These are phyloP conservation scores for Akanthomyces dipterigenus DNA, from an alignment of 2,329 filamentous ascomycete species.

Conservation along the genomic window DNA sequence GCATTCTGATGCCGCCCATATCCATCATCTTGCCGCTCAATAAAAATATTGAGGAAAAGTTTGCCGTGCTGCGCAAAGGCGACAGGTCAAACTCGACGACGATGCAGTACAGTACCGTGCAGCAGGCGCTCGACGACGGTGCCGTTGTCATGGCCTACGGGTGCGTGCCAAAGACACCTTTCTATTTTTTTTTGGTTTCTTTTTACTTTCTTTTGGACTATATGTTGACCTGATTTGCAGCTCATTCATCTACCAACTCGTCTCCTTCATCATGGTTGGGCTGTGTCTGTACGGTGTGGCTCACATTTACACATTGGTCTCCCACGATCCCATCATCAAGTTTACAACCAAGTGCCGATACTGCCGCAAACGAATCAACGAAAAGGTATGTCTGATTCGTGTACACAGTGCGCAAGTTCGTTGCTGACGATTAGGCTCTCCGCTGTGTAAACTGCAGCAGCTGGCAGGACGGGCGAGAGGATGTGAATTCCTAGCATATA, in stretches of 20 bases:
- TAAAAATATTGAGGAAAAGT: conserved; percentile 68
- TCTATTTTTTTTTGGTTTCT: no score
- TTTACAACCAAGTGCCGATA: conserved; percentile 62
- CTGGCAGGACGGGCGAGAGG: conserved; percentile 46
- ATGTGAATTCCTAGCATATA: conserved; percentile 17
- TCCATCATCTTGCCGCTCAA: conserved; percentile 63
- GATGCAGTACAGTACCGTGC: conserved; percentile 61
- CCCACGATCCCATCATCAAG: conserved; percentile 64
- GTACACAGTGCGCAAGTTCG: no score
- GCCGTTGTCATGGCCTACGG: conserved; percentile 68
- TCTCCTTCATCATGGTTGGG: conserved; percentile 61
- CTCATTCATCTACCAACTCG: conserved; percentile 54
- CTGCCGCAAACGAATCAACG: conserved; percentile 56
- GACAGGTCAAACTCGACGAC: conserved; percentile 42
- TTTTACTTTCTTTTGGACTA: no score
- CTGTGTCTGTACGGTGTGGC: conserved; percentile 59
- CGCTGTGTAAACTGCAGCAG: conserved; percentile 45
- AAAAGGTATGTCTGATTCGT: conserved; percentile 41
- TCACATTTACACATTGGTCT: conserved; percentile 52
- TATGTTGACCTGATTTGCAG: conserved; percentile 23
- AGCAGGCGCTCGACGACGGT: conserved; percentile 62
- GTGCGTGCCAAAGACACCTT: conserved; percentile 30
- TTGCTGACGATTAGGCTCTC: conserved; percentile 28
- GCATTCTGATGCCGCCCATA: conserved; percentile 62
- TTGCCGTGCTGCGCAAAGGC: conserved; percentile 56